Evolutionary conservation across 2,329 filamentous ascomycete species (phyloP).

Genomic region (Polytolypa hystricis): DNA sequence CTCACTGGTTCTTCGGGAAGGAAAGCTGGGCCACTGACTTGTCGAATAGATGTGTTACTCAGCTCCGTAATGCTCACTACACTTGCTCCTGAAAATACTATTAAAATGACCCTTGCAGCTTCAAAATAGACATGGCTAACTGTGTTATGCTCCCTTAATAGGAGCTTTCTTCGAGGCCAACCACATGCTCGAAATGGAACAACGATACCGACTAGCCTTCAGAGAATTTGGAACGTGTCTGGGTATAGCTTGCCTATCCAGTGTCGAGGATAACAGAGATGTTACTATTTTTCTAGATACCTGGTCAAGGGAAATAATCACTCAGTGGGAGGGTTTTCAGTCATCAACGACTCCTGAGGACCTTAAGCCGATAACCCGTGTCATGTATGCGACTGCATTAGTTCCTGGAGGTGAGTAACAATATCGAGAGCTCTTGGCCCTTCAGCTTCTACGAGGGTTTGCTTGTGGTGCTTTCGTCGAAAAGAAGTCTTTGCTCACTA

Average conservation of each 20-base stretch:
- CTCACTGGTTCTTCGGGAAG: constrained; percentile 37
- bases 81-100: background rate
- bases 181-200: constrained; percentile 24
- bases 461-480: no score
- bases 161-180: constrained; percentile 27
- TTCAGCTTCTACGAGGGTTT: no score
- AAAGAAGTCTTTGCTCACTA: no score
- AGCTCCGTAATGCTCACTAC: constrained; percentile 22
- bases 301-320: constrained; percentile 26
- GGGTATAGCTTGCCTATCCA: constrained; percentile 33
- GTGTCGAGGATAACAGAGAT: constrained; percentile 24
- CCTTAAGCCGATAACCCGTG: constrained; percentile 43
- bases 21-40: constrained; percentile 40
- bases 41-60: constrained; percentile 24
- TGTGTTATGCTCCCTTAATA: no score
- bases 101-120: background rate
- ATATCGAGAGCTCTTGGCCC: no score
- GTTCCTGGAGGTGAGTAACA: constrained; percentile 45
- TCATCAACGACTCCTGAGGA: constrained; percentile 28
- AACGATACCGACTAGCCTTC: constrained; percentile 37
- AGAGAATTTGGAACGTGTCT: constrained; percentile 45
- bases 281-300: constrained; percentile 20
- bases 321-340: constrained; percentile 29
- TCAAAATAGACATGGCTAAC: constrained; percentile 3
- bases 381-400: constrained; percentile 48